These are phyloP conservation scores for Senna tora DNA, from an alignment of 306 rosid species.

Conservation along the genomic window DNA sequence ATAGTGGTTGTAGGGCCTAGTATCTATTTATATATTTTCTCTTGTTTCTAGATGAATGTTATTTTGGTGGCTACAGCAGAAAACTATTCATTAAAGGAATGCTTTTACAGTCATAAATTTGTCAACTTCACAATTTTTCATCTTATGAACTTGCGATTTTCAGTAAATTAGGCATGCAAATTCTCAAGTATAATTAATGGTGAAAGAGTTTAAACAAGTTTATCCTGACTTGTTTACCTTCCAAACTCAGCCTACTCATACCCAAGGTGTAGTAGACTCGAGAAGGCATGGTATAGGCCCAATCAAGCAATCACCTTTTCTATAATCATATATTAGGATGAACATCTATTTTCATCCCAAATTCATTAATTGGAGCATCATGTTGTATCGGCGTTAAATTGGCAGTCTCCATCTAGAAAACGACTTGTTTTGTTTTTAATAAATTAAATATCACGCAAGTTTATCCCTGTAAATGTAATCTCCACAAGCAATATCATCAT, in stretches of 20 bases:
- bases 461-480: conserved; percentile 25
- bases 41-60: conserved; percentile 49
- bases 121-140: neutral
- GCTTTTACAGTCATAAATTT: conserved; percentile 26
- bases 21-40: conserved; percentile 24
- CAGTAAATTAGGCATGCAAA: too few species aligned
- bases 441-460: neutral
- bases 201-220: too few species aligned
- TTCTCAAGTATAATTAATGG: too few species aligned
- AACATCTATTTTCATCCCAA: neutral
- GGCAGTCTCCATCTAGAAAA: too few species aligned
- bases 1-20: conserved; percentile 46
- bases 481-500: conserved; percentile 37
- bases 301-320: too few species aligned
- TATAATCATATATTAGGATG: too few species aligned
- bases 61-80: conserved; percentile 42
- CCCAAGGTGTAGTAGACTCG: too few species aligned
- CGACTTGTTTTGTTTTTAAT: neutral
- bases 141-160: too few species aligned
- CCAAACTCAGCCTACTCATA: too few species aligned
- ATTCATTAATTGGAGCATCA: neutral
- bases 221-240: too few species aligned
- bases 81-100: conserved; percentile 42
- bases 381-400: too few species aligned
- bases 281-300: too few species aligned